Base-by-base conservation (phyloP, 345 rosid genomes). In the Ceriops tagal region DNA sequence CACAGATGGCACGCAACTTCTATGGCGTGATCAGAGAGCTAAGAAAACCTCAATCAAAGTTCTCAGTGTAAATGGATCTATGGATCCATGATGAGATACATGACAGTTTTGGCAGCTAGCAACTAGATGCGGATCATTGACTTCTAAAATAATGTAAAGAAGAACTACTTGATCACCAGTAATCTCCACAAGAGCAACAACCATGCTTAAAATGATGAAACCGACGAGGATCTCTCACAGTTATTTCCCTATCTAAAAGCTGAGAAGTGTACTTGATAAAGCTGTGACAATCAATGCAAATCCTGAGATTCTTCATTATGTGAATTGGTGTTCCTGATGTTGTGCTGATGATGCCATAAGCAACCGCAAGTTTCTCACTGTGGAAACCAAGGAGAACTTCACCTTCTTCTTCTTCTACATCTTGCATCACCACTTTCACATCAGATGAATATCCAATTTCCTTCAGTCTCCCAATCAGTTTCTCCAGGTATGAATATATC, bases 241-340 rank as follows among this genome's bases (percentile, higher is more conserved):
- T 67, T 8, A 76, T 73, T 75, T 82, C 85, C 75, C 79, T 71
- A 37, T 35, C 72, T 19, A 78, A 62, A 64, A 73, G 84, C 73
- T 60, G 65, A 51, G 82, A 82, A 51, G 79, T 71, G 55, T 65
- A 75, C 72, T 75, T 79, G 56, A 76, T 71, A 59, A 79, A 75
- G 62, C 59, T 79, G 72, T 84, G 88, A 66, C 83, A 75, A 22
- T 84, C 85, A n/a, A 57, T 47, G 65, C 82, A 81, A 63, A 84
- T 43, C 19, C 79, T 63, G 55, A 66, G 85, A 74, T 81, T 79
- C 58, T 81, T 80, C 82, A 73, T 76, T 20, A 83, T 71, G 27
- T 70, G 73, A 26, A 83, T 73, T 5, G 75, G 80, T 31, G 59
- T 75, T 57, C 68, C 71, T 53, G 71, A 37, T 1, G 75, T 46